Evolutionary conservation across 495 filamentous ascomycete genomes (phyloP).

Genomic region (Aspergillus olivimuriae): DNA sequence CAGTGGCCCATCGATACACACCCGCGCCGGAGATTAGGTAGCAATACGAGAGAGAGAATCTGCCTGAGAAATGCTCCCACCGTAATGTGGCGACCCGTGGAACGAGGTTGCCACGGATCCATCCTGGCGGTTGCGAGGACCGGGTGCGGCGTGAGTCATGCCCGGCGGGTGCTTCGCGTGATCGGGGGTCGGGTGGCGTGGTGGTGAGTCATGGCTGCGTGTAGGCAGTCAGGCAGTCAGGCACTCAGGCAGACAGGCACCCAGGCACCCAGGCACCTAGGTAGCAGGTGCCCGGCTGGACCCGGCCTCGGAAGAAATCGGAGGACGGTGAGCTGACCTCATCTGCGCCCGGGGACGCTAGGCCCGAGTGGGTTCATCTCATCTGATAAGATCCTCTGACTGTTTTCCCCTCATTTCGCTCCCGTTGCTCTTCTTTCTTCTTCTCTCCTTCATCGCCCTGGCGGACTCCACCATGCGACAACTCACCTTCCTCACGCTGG

Average conservation of each 20-base stretch:
- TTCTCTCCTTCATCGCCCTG: not conserved
- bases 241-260: not conserved
- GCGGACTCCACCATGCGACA: not conserved
- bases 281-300: slow-evolving; percentile 2
- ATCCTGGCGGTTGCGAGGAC: no score
- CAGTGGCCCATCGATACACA: no score
- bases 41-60: no score
- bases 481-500: not conserved
- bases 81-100: no score
- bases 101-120: no score
- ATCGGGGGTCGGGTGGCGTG: slow-evolving; percentile 8
- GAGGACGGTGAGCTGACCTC: not conserved
- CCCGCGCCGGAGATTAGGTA: no score
- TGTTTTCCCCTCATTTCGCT: slow-evolving; percentile 1
- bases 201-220: no score
- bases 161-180: slow-evolving; percentile 7
- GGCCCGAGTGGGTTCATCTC: not conserved
- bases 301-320: not conserved
- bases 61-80: no score
- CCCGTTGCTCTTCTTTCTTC: not conserved
- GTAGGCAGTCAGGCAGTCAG: not conserved
- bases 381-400: slow-evolving; percentile 21
- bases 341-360: not conserved
- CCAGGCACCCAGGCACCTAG: not conserved
- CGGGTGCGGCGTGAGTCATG: not conserved